Percentiles rank a stretch among this genome's conserved stretches.
Evolutionary conservation across 1,284 basidiomycete genomes (phyloP).

Genomic region (Pseudomicrostroma phylloplanum): DNA sequence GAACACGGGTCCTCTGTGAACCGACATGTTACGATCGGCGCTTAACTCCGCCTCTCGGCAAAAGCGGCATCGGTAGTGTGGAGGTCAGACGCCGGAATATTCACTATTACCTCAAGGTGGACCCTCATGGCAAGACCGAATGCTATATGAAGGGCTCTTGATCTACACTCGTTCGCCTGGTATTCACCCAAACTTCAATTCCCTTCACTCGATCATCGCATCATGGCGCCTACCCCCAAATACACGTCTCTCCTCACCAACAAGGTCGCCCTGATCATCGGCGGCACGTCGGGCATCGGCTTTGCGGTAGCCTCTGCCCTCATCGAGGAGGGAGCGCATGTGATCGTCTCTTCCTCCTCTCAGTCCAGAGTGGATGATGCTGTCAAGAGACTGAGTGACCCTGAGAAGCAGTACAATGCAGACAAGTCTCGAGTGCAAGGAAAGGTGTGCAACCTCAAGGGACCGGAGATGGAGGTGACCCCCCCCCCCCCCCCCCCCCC

Average conservation of each 20-base stretch:
- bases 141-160: no score
- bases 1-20: no score
- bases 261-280: conserved; percentile 21
- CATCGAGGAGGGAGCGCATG: conserved; percentile 28
- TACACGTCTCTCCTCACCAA: neutral
- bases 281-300: conserved; percentile 27
- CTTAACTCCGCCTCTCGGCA: no score
- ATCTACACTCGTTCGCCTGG: no score
- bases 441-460: conserved; percentile 19
- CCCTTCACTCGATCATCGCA: no score
- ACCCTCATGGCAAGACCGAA: no score
- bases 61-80: no score
- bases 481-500: no score
- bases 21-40: no score
- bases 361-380: conserved; percentile 14
- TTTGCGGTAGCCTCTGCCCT: conserved; percentile 24
- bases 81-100: no score
- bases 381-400: conserved; percentile 18
- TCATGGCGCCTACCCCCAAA: neutral
- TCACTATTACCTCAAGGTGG: no score
- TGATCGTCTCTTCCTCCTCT: conserved; percentile 22
- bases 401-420: conserved; percentile 23
- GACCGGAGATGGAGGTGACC: conserved; percentile 9
- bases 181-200: no score
- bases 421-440: conserved; percentile 20